Conservation (phyloP, 1,139 yeast species). For the Geotrichum klebahnii region DNA sequence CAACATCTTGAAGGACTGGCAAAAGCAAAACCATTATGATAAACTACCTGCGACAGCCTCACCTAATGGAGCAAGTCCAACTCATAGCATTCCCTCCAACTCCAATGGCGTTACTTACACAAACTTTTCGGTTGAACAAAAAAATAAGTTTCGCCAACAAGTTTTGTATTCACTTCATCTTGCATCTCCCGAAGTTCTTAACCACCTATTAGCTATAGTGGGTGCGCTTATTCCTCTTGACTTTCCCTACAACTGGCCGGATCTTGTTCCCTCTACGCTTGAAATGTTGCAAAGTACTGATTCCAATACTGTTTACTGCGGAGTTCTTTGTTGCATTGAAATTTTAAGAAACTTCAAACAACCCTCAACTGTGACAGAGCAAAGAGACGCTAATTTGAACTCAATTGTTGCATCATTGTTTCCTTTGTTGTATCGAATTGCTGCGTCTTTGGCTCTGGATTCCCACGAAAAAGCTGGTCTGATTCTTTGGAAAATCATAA, state of each 20-base stretch:
- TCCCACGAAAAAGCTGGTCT: slow-evolving; percentile 17
- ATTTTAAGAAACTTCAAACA: slow-evolving; percentile 10
- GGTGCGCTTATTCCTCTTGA: slow-evolving; percentile 11
- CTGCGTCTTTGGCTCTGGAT: slow-evolving; percentile 12
- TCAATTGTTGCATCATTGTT: slow-evolving; percentile 13
- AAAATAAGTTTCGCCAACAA: slow-evolving; percentile 16
- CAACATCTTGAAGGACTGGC: slow-evolving; percentile 64
- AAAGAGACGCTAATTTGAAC: not conserved
- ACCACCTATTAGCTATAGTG: slow-evolving; percentile 16
- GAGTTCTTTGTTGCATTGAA: slow-evolving; percentile 17
- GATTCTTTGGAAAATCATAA: slow-evolving; percentile 21
- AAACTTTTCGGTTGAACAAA: not conserved
- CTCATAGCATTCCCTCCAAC: not conserved
- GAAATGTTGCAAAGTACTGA: slow-evolving; percentile 19
- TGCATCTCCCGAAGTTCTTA: slow-evolving; percentile 20
- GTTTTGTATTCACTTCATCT: slow-evolving; percentile 14
- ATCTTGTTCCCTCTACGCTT: slow-evolving; percentile 13
- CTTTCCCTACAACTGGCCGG: slow-evolving; percentile 17
- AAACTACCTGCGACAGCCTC: not conserved
- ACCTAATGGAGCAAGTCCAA: not conserved
- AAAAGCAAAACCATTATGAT: not conserved
- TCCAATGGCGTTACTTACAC: slow-evolving; percentile 4
- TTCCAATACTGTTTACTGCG: slow-evolving; percentile 15
- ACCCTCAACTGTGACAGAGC: slow-evolving; percentile 1
- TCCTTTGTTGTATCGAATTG: slow-evolving; percentile 17